phyloP scores from a whole-genome alignment of 352 stramenopile genomes.

The Globisporangium solare region DNA sequence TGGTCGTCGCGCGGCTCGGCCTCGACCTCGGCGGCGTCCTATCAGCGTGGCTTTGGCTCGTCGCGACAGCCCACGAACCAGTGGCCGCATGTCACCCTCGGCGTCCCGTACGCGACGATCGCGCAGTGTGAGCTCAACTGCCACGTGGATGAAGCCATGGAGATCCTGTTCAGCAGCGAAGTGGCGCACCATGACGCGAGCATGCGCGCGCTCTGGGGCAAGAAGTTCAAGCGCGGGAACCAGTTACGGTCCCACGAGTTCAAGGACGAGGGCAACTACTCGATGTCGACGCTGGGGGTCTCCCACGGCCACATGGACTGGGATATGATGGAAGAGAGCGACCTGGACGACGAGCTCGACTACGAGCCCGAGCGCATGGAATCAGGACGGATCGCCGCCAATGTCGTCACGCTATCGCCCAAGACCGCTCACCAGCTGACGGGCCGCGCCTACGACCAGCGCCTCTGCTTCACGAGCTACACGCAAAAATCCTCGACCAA shows the following conservation, averaged over 20 bases:
- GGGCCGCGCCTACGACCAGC: conserved; percentile 27
- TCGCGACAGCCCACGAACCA: conserved; percentile 1
- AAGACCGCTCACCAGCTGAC: conserved; percentile 25
- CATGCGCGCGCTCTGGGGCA: conserved; percentile 52
- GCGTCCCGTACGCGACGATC: conserved; percentile 50
- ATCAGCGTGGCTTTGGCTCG: neutral
- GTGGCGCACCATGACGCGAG: conserved; percentile 41
- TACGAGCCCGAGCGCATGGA: conserved; percentile 7
- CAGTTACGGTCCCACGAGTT: conserved; percentile 38
- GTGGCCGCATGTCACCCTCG: conserved; percentile 36
- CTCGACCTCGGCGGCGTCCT: neutral
- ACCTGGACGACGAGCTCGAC: conserved; percentile 20
- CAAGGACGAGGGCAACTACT: conserved; percentile 13
- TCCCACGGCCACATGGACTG: conserved; percentile 14
- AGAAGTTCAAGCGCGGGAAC: conserved; percentile 51
- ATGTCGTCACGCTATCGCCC: conserved; percentile 46
- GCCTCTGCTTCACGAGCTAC: conserved; percentile 58
- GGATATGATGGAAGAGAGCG: conserved; percentile 15
- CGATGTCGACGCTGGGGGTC: too few relatives aligned
- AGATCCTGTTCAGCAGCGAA: conserved; percentile 63
- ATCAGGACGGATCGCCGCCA: conserved; percentile 36
- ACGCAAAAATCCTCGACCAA: conserved; percentile 30
- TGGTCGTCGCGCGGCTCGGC: conserved; percentile 7
- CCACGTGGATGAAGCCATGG: conserved; percentile 45
- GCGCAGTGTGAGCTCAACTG: conserved; percentile 54